Percentiles rank a stretch among this genome's conserved stretches.
Conservation (phyloP, 2,329 filamentous ascomycete genomes). For the Colletotrichum trifolii region DNA sequence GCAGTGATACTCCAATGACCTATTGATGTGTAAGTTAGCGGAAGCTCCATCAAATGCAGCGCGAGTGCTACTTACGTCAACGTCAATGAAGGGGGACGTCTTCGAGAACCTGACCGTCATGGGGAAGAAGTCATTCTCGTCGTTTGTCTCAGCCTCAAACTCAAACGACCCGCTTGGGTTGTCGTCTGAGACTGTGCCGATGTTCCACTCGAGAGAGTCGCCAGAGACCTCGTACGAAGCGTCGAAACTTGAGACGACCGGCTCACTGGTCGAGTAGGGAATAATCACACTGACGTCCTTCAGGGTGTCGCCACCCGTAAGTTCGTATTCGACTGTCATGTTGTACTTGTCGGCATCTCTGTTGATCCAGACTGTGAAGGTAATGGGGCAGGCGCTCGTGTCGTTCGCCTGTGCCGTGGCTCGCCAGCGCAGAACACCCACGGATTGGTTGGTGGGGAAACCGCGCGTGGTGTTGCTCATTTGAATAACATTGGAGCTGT, state of each 20-base stretch:
- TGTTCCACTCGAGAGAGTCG: conserved; percentile 92
- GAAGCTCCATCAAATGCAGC: neutral
- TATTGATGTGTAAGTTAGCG: conserved; percentile 23
- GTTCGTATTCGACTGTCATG: conserved; percentile 95
- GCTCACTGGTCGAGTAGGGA: conserved; percentile 86
- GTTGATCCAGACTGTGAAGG: conserved; percentile 98
- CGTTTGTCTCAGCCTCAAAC: conserved; percentile 88
- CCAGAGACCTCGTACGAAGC: conserved; percentile 93
- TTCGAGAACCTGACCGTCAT: conserved; percentile 94
- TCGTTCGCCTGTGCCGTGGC: conserved; percentile 85
- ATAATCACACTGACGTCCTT: conserved; percentile 89
- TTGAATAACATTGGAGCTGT: conserved; percentile 84
- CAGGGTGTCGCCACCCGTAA: conserved; percentile 81
- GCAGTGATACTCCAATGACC: conserved; percentile 76
- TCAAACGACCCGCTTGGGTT: conserved; percentile 91
- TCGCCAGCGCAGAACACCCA: conserved; percentile 94
- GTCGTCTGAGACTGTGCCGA: conserved; percentile 85
- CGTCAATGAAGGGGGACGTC: conserved; percentile 86
- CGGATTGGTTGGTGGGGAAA: conserved; percentile 94
- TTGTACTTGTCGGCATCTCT: conserved; percentile 86
- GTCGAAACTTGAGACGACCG: conserved; percentile 91
- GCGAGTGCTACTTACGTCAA: conserved; percentile 77
- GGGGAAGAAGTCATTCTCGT: conserved; percentile 97
- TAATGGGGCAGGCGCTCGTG: conserved; percentile 85
- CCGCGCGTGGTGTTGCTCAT: conserved; percentile 88